These are phyloP conservation scores for Quercus phellos DNA, from an alignment of 331 rosid species.

Conservation along the genomic window DNA sequence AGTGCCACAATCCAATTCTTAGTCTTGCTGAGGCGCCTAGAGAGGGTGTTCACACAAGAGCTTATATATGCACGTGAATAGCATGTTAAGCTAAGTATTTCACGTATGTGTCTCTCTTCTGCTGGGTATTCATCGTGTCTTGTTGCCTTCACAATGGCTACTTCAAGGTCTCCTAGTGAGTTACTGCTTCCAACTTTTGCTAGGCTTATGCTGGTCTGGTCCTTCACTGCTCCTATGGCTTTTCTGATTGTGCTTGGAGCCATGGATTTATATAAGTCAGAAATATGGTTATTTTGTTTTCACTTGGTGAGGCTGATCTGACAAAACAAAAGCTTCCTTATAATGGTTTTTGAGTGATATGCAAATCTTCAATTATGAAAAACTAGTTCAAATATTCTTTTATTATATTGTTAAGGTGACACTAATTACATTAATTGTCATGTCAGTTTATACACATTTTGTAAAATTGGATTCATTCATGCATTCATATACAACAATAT, in stretches of 20 bases:
- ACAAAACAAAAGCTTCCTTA: no score
- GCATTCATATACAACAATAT: no score
- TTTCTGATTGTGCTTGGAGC: slow-evolving; percentile 58
- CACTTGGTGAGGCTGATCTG: neutral
- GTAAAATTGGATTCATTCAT: no score
- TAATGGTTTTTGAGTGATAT: neutral
- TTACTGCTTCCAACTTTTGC: slow-evolving; percentile 79
- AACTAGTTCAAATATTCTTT: no score
- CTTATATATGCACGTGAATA: slow-evolving; percentile 62
- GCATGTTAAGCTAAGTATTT: slow-evolving; percentile 80
- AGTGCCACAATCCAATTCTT: slow-evolving; percentile 77
- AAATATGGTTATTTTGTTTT: neutral
- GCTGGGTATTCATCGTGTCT: slow-evolving; percentile 75
- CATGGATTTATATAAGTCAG: slow-evolving; percentile 25
- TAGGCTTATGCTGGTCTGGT: slow-evolving; percentile 85
- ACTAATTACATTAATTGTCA: no score
- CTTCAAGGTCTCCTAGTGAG: slow-evolving; percentile 73
- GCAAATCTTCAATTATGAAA: no score
- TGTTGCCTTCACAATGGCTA: slow-evolving; percentile 88
- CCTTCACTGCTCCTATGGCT: slow-evolving; percentile 92
- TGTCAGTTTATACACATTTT: no score
- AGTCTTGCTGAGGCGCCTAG: slow-evolving; percentile 75
- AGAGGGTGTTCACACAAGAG: slow-evolving; percentile 58
- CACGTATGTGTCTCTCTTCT: slow-evolving; percentile 68
- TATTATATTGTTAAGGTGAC: no score